Conservation (phyloP, 805 yeast genomes). For the Suhomyces canberraensis region DNA sequence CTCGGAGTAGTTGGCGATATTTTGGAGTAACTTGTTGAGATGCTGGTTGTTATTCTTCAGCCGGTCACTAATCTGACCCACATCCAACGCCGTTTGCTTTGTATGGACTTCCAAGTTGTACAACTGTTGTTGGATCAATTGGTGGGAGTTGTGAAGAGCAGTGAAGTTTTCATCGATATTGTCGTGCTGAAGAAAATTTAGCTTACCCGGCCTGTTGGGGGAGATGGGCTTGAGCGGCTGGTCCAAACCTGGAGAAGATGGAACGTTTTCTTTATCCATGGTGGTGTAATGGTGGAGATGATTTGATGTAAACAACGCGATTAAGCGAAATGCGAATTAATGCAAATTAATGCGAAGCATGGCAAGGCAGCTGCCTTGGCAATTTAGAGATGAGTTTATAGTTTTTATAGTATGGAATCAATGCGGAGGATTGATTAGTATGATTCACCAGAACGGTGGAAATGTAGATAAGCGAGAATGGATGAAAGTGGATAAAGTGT, state of each 20-base stretch:
- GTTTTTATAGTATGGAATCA: no score
- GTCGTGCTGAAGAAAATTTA: constrained; percentile 30
- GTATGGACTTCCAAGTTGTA: constrained; percentile 29
- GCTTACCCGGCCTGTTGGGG: constrained; percentile 26
- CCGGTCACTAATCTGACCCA: constrained; percentile 35
- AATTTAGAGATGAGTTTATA: no score
- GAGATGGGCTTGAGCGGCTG: constrained; percentile 22
- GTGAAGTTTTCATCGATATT: constrained; percentile 33
- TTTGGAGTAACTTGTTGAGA: constrained; percentile 32
- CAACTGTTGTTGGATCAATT: constrained; percentile 27
- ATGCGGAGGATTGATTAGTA: no score
- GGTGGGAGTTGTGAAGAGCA: constrained; percentile 25
- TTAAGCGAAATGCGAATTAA: no score
- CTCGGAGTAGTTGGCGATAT: constrained; percentile 31
- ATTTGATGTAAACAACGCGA: constrained; percentile 1
- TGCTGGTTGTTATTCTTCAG: constrained; percentile 40
- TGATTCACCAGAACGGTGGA: no score
- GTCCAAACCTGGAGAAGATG: not conserved
- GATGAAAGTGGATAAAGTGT: no score
- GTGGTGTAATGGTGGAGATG: not conserved
- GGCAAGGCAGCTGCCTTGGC: no score
- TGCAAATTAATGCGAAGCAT: no score
- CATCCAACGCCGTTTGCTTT: constrained; percentile 33
- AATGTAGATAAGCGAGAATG: no score
- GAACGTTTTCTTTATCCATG: constrained; percentile 6